A percentile compares a stretch with the other conserved stretches of the same genome.
Evolutionary conservation across 805 yeast genomes (phyloP).

Genomic region (Ogataea philodendri): DNA sequence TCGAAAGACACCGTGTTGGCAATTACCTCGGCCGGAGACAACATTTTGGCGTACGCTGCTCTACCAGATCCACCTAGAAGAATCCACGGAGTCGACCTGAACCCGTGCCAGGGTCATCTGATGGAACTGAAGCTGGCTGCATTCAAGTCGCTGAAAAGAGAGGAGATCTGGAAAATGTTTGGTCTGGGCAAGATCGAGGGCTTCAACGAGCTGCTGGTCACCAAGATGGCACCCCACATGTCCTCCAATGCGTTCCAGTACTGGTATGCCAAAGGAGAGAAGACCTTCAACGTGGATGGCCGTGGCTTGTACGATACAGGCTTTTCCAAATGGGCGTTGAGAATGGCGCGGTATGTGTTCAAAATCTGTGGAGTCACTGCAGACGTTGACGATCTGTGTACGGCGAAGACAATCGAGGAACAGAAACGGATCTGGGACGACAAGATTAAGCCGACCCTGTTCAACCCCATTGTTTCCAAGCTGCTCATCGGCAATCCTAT

Average conservation of each 20-base stretch:
- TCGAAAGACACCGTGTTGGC: conserved; percentile 73
- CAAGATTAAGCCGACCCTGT: conserved; percentile 63
- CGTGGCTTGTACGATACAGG: conserved; percentile 78
- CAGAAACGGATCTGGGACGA: conserved; percentile 65
- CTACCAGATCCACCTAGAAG: conserved; percentile 70
- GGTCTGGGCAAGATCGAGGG: conserved; percentile 68
- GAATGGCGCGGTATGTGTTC: conserved; percentile 63
- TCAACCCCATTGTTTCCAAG: conserved; percentile 66
- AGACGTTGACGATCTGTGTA: conserved; percentile 55
- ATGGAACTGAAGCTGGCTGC: conserved; percentile 77
- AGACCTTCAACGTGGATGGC: conserved; percentile 53
- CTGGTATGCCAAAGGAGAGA: conserved; percentile 66
- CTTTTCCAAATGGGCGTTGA: conserved; percentile 80
- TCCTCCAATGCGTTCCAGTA: conserved; percentile 80
- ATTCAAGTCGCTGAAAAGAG: conserved; percentile 52
- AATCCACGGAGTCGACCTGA: conserved; percentile 82
- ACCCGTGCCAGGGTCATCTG: conserved; percentile 79
- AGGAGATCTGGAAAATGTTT: conserved; percentile 70
- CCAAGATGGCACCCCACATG: conserved; percentile 62
- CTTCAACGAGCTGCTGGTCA: conserved; percentile 50
- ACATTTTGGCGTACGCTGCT: conserved; percentile 69
- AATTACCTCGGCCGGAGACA: conserved; percentile 86
- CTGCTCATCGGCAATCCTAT: conserved; percentile 75
- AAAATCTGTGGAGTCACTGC: conserved; percentile 49
- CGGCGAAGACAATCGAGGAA: conserved; percentile 54